These are phyloP conservation scores for Arthrocladium fulminans DNA, from an alignment of 2,329 filamentous ascomycete species.

Conservation along the genomic window DNA sequence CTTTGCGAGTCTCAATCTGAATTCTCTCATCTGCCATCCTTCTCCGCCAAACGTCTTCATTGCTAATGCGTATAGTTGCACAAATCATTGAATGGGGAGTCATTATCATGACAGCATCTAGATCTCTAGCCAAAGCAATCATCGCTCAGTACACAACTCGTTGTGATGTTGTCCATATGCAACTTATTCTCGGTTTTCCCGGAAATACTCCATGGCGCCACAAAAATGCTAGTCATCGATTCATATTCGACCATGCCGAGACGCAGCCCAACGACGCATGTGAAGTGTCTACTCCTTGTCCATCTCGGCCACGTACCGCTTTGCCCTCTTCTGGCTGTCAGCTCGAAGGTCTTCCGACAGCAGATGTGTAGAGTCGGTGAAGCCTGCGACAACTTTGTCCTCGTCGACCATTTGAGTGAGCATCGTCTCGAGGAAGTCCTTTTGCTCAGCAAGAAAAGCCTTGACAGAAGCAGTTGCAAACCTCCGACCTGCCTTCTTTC, in stretches of 20 bases:
- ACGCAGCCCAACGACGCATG: neutral
- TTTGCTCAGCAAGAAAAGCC: conserved; percentile 26
- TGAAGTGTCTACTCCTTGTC: neutral
- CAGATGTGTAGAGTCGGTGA: conserved; percentile 30
- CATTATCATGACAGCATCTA: neutral
- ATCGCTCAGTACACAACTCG: neutral
- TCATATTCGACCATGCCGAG: neutral
- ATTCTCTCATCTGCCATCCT: neutral
- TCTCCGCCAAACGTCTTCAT: neutral
- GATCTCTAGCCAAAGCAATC: neutral
- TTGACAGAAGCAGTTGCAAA: conserved; percentile 27
- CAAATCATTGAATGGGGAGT: neutral
- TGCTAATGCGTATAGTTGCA: neutral
- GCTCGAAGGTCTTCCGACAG: conserved; percentile 30
- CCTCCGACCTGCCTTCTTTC: conserved; percentile 26
- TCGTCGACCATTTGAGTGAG: conserved; percentile 34
- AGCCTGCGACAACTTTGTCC: conserved; percentile 30
- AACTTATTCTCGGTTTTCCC: neutral
- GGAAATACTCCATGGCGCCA: neutral
- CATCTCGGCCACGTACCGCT: neutral
- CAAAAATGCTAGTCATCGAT: neutral
- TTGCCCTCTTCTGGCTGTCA: conserved; percentile 23
- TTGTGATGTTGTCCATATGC: neutral
- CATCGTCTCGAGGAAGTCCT: conserved; percentile 31
- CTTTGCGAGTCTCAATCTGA: neutral